phyloP scores from a whole-genome alignment of 2,329 filamentous ascomycete genomes.

The Lachnellula hyalina region DNA sequence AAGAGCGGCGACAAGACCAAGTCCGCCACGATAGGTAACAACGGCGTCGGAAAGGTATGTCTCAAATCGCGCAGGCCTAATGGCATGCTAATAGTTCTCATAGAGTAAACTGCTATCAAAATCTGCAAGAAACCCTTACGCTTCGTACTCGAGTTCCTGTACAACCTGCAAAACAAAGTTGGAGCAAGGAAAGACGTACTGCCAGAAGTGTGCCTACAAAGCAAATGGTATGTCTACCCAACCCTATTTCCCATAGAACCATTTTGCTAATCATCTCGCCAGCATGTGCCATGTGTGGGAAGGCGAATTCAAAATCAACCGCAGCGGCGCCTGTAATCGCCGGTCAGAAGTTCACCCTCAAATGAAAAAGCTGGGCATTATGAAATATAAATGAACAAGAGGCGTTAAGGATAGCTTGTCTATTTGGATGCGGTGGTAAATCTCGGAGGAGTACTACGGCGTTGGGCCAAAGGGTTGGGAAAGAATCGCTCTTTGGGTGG shows the following conservation, averaged over 20 bases:
- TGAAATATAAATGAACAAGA: background rate
- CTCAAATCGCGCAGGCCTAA: background rate
- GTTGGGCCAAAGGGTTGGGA: background rate
- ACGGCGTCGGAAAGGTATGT: conserved; percentile 53
- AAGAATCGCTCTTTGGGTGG: background rate
- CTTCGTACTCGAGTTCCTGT: conserved; percentile 57
- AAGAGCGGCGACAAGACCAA: conserved; percentile 37
- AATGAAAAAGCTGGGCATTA: conserved; percentile 35
- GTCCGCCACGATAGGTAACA: conserved; percentile 51
- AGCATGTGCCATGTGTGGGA: conserved; percentile 62
- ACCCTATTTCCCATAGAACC: background rate
- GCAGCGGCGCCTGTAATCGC: conserved; percentile 48
- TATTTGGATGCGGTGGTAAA: too few relatives aligned
- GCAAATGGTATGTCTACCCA: conserved; percentile 45
- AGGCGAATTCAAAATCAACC: conserved; percentile 47
- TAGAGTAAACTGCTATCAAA: conserved; percentile 61
- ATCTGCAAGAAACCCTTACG: conserved; percentile 61
- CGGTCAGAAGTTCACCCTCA: conserved; percentile 58
- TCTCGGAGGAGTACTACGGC: background rate
- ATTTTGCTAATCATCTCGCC: conserved; percentile 2
- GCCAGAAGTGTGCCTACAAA: conserved; percentile 59
- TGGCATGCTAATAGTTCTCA: background rate
- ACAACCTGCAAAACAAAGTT: conserved; percentile 58
- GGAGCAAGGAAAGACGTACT: conserved; percentile 55
- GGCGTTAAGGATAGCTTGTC: background rate